Conservation (phyloP, 73 alveolate genomes). For the Paramecium tetraurelia region DNA sequence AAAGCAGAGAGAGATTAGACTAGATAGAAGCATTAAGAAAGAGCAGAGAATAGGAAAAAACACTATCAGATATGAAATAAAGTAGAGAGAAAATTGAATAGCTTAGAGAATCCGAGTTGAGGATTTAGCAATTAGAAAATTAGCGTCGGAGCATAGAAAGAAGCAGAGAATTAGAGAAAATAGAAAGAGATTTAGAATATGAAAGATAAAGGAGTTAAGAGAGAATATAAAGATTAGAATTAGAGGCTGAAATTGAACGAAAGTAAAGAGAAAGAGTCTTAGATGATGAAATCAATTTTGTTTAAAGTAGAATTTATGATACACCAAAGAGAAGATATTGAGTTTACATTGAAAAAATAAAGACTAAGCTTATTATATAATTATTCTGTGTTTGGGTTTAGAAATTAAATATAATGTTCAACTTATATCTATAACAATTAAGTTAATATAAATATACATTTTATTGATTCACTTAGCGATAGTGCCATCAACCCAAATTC, state of each 20-base stretch:
- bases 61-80: neutral
- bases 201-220: conserved; percentile 31
- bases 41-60: neutral
- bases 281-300: conserved; percentile 8
- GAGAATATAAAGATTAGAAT: conserved; percentile 19
- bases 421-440: neutral
- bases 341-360: neutral
- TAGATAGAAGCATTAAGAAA: neutral
- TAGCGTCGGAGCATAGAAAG: neutral
- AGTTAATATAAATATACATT: neutral
- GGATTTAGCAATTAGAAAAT: neutral
- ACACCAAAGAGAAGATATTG: conserved; percentile 33
- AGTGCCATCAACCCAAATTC: neutral
- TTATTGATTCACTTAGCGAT: neutral
- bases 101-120: neutral
- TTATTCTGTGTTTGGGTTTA: neutral
- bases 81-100: neutral
- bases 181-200: conserved; percentile 44
- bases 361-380: neutral
- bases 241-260: conserved; percentile 38
- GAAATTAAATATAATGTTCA: neutral
- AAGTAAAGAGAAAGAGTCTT: conserved; percentile 23
- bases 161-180: conserved; percentile 38
- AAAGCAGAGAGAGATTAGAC: conserved; percentile 18
- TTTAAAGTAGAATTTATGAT: conserved; percentile 30